Evolutionary conservation across 2,329 filamentous ascomycete genomes (phyloP).

Genomic region (Metarhizium guizhouense): DNA sequence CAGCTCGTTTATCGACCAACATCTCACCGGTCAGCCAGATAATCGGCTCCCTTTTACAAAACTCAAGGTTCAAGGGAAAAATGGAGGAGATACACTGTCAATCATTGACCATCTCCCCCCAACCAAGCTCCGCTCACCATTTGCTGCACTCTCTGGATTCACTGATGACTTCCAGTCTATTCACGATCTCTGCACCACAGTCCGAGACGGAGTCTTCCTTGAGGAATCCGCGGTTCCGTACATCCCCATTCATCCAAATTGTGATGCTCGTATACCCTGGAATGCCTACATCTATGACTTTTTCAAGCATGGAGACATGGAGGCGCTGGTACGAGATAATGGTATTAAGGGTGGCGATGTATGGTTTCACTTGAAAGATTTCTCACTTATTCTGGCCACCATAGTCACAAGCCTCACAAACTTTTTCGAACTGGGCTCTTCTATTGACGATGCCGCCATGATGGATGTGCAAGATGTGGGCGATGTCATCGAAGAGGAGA

Average conservation of each 20-base stretch:
- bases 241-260: constrained; percentile 50
- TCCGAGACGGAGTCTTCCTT: constrained; percentile 61
- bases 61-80: no score
- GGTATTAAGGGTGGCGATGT: constrained; percentile 56
- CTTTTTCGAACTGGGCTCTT: no score
- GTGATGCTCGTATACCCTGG: constrained; percentile 37
- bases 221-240: constrained; percentile 66
- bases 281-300: constrained; percentile 70
- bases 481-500: no score
- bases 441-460: no score
- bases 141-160: constrained; percentile 62
- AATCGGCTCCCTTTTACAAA: no score
- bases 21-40: no score
- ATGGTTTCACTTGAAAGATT: constrained; percentile 62
- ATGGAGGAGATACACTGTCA: no score
- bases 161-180: constrained; percentile 56
- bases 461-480: no score
- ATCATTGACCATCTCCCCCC: constrained; percentile 25
- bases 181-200: constrained; percentile 56
- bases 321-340: constrained; percentile 54
- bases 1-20: no score
- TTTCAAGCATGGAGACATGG: constrained; percentile 61
- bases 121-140: constrained; percentile 52
- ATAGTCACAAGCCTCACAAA: constrained; percentile 57
- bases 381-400: constrained; percentile 52